phyloP scores from a whole-genome alignment of 1,139 yeast genomes.

The Pichia sp. region DNA sequence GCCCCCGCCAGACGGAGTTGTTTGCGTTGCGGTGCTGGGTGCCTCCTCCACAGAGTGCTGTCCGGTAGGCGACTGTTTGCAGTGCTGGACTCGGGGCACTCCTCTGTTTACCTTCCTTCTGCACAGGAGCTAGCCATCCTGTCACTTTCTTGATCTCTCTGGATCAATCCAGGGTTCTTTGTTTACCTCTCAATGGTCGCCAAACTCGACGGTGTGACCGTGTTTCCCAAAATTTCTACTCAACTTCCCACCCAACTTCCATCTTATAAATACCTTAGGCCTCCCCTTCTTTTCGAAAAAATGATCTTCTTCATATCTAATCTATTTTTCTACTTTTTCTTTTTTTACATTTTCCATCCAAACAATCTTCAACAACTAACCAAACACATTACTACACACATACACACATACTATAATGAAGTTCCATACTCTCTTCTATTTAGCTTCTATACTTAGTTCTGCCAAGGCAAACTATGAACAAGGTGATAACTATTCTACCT shows the following conservation, averaged over 20 bases:
- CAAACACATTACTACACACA: neutral
- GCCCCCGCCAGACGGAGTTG: neutral
- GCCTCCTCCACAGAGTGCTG: no score
- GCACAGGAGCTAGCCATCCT: neutral
- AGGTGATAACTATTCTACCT: constrained; percentile 69
- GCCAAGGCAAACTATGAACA: constrained; percentile 49
- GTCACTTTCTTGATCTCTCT: constrained; percentile 7
- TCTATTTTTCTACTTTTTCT: no score
- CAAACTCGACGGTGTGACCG: no score
- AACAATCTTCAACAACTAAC: neutral
- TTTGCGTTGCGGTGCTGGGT: no score
- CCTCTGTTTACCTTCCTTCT: neutral
- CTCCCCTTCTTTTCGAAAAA: no score
- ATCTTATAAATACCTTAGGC: no score
- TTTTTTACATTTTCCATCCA: no score
- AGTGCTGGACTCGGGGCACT: no score
- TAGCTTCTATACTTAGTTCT: constrained; percentile 6
- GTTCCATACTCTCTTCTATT: constrained; percentile 12
- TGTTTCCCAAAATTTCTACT: no score
- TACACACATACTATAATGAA: constrained; percentile 4
- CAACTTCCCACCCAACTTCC: no score
- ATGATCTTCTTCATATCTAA: no score
- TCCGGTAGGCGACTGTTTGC: no score
- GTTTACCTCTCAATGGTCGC: neutral
- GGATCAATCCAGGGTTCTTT: constrained; percentile 5